Base-by-base conservation (phyloP, 2,329 filamentous ascomycete genomes). In the Trichoderma citrinoviride region DNA sequence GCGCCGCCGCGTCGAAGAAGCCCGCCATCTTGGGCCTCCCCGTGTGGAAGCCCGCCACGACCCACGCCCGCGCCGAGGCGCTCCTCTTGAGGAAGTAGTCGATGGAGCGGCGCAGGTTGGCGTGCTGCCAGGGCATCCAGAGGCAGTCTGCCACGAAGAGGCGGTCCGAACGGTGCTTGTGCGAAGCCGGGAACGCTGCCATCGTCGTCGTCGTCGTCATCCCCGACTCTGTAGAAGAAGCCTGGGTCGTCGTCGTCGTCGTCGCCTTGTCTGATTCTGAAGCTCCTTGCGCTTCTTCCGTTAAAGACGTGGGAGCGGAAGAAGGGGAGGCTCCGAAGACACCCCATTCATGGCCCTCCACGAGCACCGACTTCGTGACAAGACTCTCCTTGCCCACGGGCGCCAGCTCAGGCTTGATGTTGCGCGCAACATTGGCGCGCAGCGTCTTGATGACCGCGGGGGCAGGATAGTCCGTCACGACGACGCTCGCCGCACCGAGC, bases 41-140 rank as follows among this genome's bases (percentile, higher is more conserved):
- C 0, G 90, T 91, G 71, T 92, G 90, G 69, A 92, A 91, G 0
- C 88, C 89, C 1, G 85, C 88, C 7, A 91, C 81, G n/a, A 88
- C 84, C 77, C 87, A 86, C 57, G 87, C 83, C 40, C 84, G 79
- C 2, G 86, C 83, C 17, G 70, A 74, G 1, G 76, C 70, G 3
- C 72, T 75, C 8, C 29, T 37, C 12, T 74, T 77, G 19, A 92
- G 78, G 72, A 91, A 90, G 75, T 86, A 85, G 5, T 81, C 75
- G 72, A 91, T 85, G 25, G 87, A 90, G 47, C 73, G 75, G 53
- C 82, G 82, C 27, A 92, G 80, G 73, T 87, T 89, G n/a, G 76
- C 81, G 75, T 92, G 90, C 78, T 92, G 84, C 79, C 83, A 83
- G 1, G 86, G 84, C 87, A 92, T 91, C 89, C 90, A 92, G 64